These are phyloP conservation scores for Choricystis sp. DNA, from an alignment of 139 green algal species.

Conservation along the genomic window DNA sequence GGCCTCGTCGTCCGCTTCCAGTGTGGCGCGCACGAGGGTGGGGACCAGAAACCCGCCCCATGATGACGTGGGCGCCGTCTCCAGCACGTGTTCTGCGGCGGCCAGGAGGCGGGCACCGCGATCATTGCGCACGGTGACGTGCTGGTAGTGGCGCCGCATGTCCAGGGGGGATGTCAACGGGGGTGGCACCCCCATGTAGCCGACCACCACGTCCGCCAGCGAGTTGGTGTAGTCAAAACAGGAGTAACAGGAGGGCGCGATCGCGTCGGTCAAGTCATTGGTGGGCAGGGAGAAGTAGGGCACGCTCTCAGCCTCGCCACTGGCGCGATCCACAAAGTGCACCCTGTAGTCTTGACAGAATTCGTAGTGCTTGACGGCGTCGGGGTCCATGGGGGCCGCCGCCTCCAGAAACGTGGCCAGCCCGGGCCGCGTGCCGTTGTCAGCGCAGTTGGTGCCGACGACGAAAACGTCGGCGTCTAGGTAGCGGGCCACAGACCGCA, in stretches of 20 bases:
- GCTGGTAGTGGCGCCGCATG: conserved; percentile 67
- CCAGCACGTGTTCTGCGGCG: conserved; percentile 7
- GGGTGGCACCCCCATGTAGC: conserved; percentile 92
- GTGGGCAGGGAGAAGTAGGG: conserved; percentile 95
- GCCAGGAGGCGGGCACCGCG: conserved; percentile 70
- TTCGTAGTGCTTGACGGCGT: conserved; percentile 84
- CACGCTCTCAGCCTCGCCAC: conserved; percentile 45
- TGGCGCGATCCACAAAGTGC: conserved; percentile 67
- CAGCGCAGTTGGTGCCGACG: conserved; percentile 79
- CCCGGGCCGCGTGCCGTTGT: conserved; percentile 72
- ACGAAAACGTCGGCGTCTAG: conserved; percentile 87
- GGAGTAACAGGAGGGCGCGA: conserved; percentile 79
- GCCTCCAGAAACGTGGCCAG: conserved; percentile 80
- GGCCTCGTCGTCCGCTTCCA: conserved; percentile 80
- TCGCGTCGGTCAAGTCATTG: conserved; percentile 85
- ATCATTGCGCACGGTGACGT: conserved; percentile 78
- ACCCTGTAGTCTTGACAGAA: conserved; percentile 72
- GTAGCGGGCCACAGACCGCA: conserved; percentile 71
- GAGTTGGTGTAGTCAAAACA: conserved; percentile 97
- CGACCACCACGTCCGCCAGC: conserved; percentile 80
- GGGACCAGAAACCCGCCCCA: too few relatives aligned
- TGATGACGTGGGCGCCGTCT: too few relatives aligned
- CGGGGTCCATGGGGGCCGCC: conserved; percentile 50
- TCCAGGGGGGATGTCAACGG: conserved; percentile 52
- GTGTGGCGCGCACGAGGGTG: conserved; percentile 89